A percentile compares a stretch with the other conserved stretches of the same genome.
Conservation (phyloP, 192 early-diverging fungal species). For the Mortierella hygrophila region DNA sequence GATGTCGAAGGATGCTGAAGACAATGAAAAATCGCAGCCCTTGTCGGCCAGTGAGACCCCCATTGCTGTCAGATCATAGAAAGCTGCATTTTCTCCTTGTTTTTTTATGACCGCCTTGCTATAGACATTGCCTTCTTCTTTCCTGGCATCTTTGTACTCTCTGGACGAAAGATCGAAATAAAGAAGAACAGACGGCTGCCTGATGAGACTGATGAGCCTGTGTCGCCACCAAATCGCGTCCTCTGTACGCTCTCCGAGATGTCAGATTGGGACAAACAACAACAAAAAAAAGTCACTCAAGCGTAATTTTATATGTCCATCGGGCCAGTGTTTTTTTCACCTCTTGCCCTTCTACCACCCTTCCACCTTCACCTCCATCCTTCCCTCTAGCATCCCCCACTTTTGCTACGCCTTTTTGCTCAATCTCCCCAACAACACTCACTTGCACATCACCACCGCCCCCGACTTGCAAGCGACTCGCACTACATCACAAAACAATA, state of each 20-base stretch:
- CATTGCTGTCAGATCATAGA: conserved; percentile 16
- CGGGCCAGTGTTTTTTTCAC: not conserved
- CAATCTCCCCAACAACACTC: not conserved
- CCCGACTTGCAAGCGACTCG: not conserved
- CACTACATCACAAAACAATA: not conserved
- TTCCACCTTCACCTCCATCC: not conserved
- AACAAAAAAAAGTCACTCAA: not conserved
- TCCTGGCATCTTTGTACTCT: not conserved
- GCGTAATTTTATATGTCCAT: no score
- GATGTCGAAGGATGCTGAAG: conserved; percentile 18
- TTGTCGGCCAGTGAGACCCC: not conserved
- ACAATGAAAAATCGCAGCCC: not conserved
- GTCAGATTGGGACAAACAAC: not conserved
- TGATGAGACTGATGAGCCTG: not conserved
- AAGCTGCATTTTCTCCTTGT: no score
- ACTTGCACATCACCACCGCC: not conserved
- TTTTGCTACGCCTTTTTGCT: not conserved
- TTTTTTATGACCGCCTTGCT: not conserved
- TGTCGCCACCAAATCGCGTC: conserved; percentile 7
- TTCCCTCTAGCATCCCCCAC: not conserved
- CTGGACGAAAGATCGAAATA: not conserved
- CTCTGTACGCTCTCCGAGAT: not conserved
- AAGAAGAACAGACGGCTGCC: not conserved
- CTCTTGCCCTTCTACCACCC: not conserved
- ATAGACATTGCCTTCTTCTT: not conserved